A percentile compares a stretch with the other conserved stretches of the same genome.
These are phyloP conservation scores for Dryadomyces quercivorus DNA, from an alignment of 2,329 filamentous ascomycete genomes.

Conservation along the genomic window DNA sequence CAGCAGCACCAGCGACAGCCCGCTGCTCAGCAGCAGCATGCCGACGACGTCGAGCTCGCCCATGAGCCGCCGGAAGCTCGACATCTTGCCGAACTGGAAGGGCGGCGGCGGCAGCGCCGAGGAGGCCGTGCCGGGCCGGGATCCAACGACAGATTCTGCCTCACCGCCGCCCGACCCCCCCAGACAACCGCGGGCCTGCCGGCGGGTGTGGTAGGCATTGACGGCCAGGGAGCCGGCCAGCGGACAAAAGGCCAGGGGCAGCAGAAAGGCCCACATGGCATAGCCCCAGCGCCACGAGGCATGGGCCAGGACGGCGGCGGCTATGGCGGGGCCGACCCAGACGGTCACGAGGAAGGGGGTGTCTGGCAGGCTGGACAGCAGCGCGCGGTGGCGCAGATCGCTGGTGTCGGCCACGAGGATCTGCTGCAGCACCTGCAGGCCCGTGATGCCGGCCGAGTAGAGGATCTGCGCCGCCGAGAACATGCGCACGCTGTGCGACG, in stretches of 20 bases:
- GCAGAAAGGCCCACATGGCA: slow-evolving; percentile 48
- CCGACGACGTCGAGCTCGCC: slow-evolving; percentile 32
- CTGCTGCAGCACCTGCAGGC: slow-evolving; percentile 44
- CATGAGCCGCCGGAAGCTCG: slow-evolving; percentile 15
- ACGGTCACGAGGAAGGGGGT: slow-evolving; percentile 48
- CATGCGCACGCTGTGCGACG: slow-evolving; percentile 38
- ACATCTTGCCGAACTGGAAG: too few relatives aligned
- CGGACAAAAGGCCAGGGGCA: slow-evolving; percentile 43
- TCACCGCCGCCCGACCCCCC: too few relatives aligned
- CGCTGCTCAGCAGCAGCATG: slow-evolving; percentile 34
- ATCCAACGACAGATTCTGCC: too few relatives aligned
- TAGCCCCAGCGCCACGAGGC: slow-evolving; percentile 51
- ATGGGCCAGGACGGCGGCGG: slow-evolving; percentile 29
- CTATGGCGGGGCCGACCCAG: slow-evolving; percentile 45
- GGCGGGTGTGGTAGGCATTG: slow-evolving; percentile 21
- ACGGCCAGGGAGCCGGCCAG: slow-evolving; percentile 37
- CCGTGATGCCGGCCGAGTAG: slow-evolving; percentile 38
- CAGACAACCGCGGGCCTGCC: slow-evolving; percentile 22
- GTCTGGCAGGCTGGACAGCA: slow-evolving; percentile 46
- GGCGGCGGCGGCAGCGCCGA: not conserved
- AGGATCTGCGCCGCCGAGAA: slow-evolving; percentile 45
- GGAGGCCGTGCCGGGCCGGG: not conserved
- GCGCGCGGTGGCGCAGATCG: slow-evolving; percentile 44
- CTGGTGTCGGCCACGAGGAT: slow-evolving; percentile 54
- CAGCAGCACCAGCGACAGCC: slow-evolving; percentile 36